These are phyloP conservation scores for Powellomyces hirtus DNA, from an alignment of 192 early-diverging fungal genomes.

Conservation along the genomic window DNA sequence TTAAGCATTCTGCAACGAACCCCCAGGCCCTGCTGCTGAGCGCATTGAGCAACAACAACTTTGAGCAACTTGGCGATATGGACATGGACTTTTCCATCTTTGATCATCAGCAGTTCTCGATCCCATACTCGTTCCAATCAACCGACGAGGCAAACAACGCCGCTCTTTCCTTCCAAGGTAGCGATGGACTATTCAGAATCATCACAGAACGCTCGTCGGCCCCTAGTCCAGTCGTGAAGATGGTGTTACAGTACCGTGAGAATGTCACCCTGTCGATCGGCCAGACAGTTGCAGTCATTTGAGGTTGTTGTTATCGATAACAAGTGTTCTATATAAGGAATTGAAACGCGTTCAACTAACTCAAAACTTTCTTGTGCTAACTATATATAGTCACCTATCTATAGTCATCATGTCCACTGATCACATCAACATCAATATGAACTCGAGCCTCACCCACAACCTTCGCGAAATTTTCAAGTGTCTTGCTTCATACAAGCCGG, in stretches of 20 bases:
- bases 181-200: slow-evolving; percentile 1
- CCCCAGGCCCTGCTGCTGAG: slow-evolving; percentile 7
- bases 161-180: slow-evolving; percentile 10
- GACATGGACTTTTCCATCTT: slow-evolving; percentile 7
- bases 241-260: background rate
- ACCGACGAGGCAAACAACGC: background rate
- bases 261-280: no score
- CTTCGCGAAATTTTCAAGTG: no score
- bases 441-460: no score
- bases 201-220: background rate
- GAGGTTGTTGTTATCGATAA: no score
- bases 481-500: no score
- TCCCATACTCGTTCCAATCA: background rate
- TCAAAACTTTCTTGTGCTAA: no score
- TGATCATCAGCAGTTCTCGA: background rate
- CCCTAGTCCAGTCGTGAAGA: background rate
- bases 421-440: no score
- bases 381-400: no score
- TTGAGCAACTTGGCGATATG: slow-evolving; percentile 8
- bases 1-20: background rate
- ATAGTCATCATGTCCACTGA: no score
- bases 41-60: slow-evolving; percentile 2
- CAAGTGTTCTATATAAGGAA: no score
- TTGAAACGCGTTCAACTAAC: no score
- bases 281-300: no score